Conservation (phyloP, 257 asterid species). For the Haberlea rhodopensis region DNA sequence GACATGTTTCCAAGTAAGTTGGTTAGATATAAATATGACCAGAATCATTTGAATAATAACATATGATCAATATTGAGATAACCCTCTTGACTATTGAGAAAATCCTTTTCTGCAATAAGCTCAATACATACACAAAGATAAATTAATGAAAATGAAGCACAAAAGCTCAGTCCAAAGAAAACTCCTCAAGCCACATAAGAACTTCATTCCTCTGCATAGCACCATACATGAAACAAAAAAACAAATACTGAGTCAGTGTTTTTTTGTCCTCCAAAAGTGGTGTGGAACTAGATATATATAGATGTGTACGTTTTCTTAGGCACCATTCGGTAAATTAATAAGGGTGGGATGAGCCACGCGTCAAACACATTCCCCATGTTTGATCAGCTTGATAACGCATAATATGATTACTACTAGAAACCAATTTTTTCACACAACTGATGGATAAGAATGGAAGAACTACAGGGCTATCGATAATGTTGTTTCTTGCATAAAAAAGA, state of each 20-base stretch:
- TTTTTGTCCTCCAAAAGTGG: too few species aligned
- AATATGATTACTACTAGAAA: not conserved
- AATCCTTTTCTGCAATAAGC: not conserved
- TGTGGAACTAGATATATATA: not conserved
- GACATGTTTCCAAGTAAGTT: too few species aligned
- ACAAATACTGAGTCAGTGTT: constrained; percentile 3
- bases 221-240: constrained; percentile 9
- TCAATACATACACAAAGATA: constrained; percentile 16
- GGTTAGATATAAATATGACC: too few species aligned
- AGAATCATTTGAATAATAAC: too few species aligned
- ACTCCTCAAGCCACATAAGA: constrained; percentile 83
- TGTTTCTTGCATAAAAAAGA: not conserved
- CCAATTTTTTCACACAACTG: not conserved
- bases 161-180: constrained; percentile 46
- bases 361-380: too few species aligned
- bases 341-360: too few species aligned
- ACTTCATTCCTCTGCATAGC: constrained; percentile 75
- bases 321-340: too few species aligned
- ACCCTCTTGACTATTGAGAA: too few species aligned
- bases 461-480: not conserved
- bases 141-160: constrained; percentile 2
- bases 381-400: too few species aligned
- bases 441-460: not conserved
- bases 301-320: not conserved
- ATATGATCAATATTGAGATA: too few species aligned